Evolutionary conservation across 805 yeast genomes (phyloP).

Genomic region (Myxozyma sirexii): DNA sequence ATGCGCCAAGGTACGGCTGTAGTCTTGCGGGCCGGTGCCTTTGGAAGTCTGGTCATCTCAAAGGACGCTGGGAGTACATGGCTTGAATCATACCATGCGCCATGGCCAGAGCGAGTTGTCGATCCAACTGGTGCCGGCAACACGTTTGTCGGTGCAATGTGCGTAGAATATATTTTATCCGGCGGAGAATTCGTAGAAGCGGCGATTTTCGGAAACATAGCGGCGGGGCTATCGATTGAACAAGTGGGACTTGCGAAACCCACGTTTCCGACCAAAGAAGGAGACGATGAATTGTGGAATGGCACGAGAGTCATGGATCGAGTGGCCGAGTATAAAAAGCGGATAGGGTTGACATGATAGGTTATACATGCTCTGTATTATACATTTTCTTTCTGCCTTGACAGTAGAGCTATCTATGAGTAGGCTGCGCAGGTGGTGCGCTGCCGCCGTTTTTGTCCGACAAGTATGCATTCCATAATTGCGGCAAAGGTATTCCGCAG

Average conservation of each 20-base stretch:
- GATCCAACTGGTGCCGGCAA: slow-evolving; percentile 98
- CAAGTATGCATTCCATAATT: slow-evolving; percentile 4
- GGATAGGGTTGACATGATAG: slow-evolving; percentile 4
- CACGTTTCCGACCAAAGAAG: slow-evolving; percentile 21
- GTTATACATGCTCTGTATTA: neutral
- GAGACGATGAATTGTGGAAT: slow-evolving; percentile 59
- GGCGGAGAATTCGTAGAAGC: slow-evolving; percentile 48
- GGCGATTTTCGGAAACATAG: slow-evolving; percentile 71
- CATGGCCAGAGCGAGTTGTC: slow-evolving; percentile 52
- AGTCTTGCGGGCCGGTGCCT: slow-evolving; percentile 73
- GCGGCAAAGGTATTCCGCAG: neutral
- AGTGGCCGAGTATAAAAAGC: slow-evolving; percentile 14
- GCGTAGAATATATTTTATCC: slow-evolving; percentile 56
- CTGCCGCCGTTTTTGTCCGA: neutral
- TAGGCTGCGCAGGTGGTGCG: slow-evolving; percentile 8
- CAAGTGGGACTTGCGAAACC: slow-evolving; percentile 60
- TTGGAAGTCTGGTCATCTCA: slow-evolving; percentile 62
- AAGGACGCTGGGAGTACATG: slow-evolving; percentile 42
- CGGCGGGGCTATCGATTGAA: slow-evolving; percentile 82
- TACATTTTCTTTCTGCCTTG: neutral
- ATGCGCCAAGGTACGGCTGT: slow-evolving; percentile 51
- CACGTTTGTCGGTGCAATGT: slow-evolving; percentile 80
- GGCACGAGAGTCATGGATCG: slow-evolving; percentile 42
- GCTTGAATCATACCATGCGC: slow-evolving; percentile 74
- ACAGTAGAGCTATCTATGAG: slow-evolving; percentile 2